Evolutionary conservation across 306 rosid genomes (phyloP).

Genomic region (Pterocarpus santalinus): DNA sequence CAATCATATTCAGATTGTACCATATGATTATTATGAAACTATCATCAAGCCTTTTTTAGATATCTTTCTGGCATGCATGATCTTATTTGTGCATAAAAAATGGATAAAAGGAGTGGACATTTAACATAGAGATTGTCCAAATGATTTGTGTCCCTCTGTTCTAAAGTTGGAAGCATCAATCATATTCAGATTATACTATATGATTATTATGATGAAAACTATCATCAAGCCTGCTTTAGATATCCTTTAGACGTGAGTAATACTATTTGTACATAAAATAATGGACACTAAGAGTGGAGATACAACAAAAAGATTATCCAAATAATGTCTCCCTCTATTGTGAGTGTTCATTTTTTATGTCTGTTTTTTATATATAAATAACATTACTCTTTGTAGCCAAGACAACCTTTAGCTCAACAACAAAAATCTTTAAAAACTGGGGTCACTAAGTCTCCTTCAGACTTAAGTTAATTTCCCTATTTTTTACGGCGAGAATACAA

Average conservation of each 20-base stretch:
- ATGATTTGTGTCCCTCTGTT: no score
- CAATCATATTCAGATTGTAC: conserved; percentile 27
- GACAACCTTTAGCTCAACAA: neutral
- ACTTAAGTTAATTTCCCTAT: neutral
- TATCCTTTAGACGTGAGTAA: neutral
- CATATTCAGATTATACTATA: conserved; percentile 19
- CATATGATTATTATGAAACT: conserved; percentile 9
- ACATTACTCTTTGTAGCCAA: neutral
- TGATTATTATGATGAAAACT: conserved; percentile 1
- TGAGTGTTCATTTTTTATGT: no score
- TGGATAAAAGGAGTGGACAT: no score
- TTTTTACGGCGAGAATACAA: conserved; percentile 21
- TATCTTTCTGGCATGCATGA: neutral
- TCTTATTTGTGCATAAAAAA: no score
- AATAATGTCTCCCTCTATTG: no score
- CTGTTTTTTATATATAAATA: neutral
- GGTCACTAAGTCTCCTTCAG: conserved; percentile 33
- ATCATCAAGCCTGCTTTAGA: conserved; percentile 13
- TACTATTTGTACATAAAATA: no score
- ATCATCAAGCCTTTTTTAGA: conserved; percentile 13
- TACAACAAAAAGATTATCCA: no score
- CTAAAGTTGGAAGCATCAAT: conserved; percentile 30
- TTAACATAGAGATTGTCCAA: no score
- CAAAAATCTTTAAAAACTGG: conserved; percentile 15
- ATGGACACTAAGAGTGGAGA: no score